These are phyloP conservation scores for Xylariaceae sp. DNA, from an alignment of 2,329 filamentous ascomycete species.

Conservation along the genomic window DNA sequence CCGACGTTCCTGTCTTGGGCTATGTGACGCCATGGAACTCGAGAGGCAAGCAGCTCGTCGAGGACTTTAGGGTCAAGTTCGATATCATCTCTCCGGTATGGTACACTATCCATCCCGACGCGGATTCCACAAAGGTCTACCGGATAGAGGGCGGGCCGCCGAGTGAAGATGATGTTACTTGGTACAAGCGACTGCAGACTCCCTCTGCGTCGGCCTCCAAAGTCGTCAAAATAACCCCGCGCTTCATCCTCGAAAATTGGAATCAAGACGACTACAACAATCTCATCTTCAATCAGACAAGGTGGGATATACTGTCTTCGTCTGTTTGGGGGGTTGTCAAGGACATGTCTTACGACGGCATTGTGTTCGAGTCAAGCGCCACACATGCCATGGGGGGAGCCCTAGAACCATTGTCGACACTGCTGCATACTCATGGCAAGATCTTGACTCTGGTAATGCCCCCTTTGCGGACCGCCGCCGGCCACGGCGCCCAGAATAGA, in stretches of 20 bases:
- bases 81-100: slow-evolving; percentile 21
- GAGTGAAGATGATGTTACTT: background rate
- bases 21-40: slow-evolving; percentile 23
- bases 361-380: slow-evolving; percentile 20
- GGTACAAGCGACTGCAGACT: background rate
- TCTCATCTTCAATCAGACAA: slow-evolving; percentile 20
- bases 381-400: slow-evolving; percentile 15
- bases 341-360: slow-evolving; percentile 16
- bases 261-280: slow-evolving; percentile 14
- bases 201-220: background rate
- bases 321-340: slow-evolving; percentile 13
- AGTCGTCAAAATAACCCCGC: slow-evolving; percentile 16
- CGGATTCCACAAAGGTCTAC: slow-evolving; percentile 13
- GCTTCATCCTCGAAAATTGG: slow-evolving; percentile 21
- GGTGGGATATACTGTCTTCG: slow-evolving; percentile 12
- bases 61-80: slow-evolving; percentile 18
- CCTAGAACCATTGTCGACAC: slow-evolving; percentile 10
- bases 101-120: slow-evolving; percentile 18
- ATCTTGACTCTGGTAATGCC: slow-evolving; percentile 19
- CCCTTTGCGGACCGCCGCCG: slow-evolving; percentile 5
- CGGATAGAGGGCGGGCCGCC: slow-evolving; percentile 15
- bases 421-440: slow-evolving; percentile 12
- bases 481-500: too few relatives aligned
- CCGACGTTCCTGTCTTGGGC: slow-evolving; percentile 4
- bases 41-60: slow-evolving; percentile 19